These are phyloP conservation scores for Beverwykella pulmonaria DNA, from an alignment of 495 filamentous ascomycete genomes.

Conservation along the genomic window DNA sequence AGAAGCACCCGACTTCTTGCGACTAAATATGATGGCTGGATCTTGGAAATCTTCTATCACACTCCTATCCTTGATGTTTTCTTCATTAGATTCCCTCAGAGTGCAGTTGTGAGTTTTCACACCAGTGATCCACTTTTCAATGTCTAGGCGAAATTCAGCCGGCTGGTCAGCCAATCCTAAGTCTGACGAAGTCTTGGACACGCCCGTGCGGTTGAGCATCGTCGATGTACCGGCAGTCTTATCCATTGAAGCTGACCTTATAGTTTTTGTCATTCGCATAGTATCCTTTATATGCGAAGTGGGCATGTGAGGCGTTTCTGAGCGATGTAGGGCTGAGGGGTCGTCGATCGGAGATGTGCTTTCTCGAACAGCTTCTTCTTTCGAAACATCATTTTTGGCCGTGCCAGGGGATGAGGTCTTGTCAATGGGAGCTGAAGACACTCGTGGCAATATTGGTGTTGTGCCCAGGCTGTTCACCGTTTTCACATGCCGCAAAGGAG, in stretches of 20 bases:
- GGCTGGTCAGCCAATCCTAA: background rate
- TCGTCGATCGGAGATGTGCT: constrained; percentile 6
- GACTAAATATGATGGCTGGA: constrained; percentile 12
- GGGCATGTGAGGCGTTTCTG: background rate
- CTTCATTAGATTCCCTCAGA: background rate
- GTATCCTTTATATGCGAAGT: constrained; percentile 1
- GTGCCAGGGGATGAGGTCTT: background rate
- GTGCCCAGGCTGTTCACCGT: constrained; percentile 12
- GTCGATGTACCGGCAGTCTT: background rate
- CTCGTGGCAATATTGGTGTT: constrained; percentile 12
- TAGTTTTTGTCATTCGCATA: background rate
- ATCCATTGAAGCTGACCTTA: background rate
- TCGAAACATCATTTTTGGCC: background rate
- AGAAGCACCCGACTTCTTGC: constrained; percentile 8
- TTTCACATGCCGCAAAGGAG: constrained; percentile 13
- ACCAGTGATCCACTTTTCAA: background rate
- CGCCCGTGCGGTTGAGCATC: background rate
- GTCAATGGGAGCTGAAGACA: background rate
- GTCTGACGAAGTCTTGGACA: background rate
- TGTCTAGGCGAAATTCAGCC: background rate
- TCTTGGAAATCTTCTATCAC: background rate
- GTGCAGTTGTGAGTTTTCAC: background rate
- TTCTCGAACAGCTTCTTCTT: background rate
- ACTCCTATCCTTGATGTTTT: background rate
- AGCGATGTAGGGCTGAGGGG: background rate